A percentile compares a stretch with the other conserved stretches of the same genome.
Conservation (phyloP, 257 asterid genomes). For the Cinchona pubescens region DNA sequence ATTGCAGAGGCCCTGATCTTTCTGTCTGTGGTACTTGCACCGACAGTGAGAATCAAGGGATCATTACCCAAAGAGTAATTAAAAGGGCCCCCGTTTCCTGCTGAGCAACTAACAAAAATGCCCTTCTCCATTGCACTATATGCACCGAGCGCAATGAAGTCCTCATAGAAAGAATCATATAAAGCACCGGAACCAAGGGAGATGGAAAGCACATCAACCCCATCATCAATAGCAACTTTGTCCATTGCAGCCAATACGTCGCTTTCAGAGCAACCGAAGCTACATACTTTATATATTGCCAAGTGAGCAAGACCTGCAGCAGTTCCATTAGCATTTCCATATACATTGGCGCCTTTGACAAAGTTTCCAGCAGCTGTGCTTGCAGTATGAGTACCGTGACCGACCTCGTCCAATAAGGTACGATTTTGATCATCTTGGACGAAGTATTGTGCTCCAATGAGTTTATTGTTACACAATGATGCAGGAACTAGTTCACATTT, state of each 20-base stretch:
- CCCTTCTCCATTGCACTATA: constrained; percentile 17
- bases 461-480: constrained; percentile 14
- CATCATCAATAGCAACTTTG: constrained; percentile 13
- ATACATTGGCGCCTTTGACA: constrained; percentile 19
- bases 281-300: constrained; percentile 16
- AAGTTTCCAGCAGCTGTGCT: constrained; percentile 22
- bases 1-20: constrained; percentile 10
- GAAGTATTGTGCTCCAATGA: constrained; percentile 18
- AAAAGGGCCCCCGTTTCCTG: constrained; percentile 9
- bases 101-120: constrained; percentile 17
- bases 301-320: constrained; percentile 23
- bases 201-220: constrained; percentile 16
- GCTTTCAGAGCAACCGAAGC: constrained; percentile 9
- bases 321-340: constrained; percentile 22
- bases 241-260: constrained; percentile 20
- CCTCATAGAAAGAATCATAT: neutral
- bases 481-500: constrained; percentile 3
- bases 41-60: constrained; percentile 23
- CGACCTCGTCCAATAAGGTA: neutral
- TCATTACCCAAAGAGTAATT: neutral
- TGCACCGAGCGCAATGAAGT: constrained; percentile 2
- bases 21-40: constrained; percentile 19
- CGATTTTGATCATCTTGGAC: neutral
- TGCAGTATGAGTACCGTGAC: constrained; percentile 21
- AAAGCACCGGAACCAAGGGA: neutral